Evolutionary conservation across 257 asterid species (phyloP).

Genomic region (Rhazya stricta): DNA sequence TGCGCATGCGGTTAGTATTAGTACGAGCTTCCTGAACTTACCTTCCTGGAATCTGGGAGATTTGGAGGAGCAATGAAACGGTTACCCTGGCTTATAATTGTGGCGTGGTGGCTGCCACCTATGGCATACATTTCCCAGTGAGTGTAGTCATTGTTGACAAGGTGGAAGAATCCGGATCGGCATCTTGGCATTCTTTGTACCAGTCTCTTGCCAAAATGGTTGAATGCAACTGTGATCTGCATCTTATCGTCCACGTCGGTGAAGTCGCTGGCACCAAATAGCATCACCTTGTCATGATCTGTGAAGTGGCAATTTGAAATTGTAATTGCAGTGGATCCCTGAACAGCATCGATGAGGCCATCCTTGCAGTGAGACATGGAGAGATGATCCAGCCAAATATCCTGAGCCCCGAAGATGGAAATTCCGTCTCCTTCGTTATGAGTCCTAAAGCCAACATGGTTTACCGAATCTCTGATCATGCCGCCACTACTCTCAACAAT

Average conservation of each 20-base stretch:
- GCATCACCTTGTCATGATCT: conserved; percentile 31
- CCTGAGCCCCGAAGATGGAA: conserved; percentile 15
- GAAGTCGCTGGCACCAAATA: conserved; percentile 27
- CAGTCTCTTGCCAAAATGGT: conserved; percentile 36
- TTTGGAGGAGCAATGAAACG: conserved; percentile 22
- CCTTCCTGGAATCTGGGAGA: conserved; percentile 7
- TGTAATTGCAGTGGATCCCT: conserved; percentile 29
- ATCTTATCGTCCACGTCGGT: conserved; percentile 21
- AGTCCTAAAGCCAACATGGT: conserved; percentile 22
- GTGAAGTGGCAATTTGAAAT: conserved; percentile 36
- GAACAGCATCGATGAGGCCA: conserved; percentile 34
- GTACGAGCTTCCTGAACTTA: not conserved
- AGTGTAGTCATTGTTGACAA: conserved; percentile 39
- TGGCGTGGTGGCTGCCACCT: conserved; percentile 24
- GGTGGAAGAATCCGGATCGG: conserved; percentile 32
- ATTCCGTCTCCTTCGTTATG: conserved; percentile 33
- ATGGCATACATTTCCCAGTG: conserved; percentile 38
- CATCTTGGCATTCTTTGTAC: conserved; percentile 40
- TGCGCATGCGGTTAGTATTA: no score
- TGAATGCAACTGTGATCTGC: conserved; percentile 30
- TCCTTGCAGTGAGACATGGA: conserved; percentile 30
- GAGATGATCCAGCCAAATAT: conserved; percentile 34
- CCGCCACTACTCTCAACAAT: conserved; percentile 20
- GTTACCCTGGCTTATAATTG: conserved; percentile 28
- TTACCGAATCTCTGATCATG: conserved; percentile 24